Conservation (phyloP, 1,284 basidiomycete genomes). For the Pholiota adiposa region DNA sequence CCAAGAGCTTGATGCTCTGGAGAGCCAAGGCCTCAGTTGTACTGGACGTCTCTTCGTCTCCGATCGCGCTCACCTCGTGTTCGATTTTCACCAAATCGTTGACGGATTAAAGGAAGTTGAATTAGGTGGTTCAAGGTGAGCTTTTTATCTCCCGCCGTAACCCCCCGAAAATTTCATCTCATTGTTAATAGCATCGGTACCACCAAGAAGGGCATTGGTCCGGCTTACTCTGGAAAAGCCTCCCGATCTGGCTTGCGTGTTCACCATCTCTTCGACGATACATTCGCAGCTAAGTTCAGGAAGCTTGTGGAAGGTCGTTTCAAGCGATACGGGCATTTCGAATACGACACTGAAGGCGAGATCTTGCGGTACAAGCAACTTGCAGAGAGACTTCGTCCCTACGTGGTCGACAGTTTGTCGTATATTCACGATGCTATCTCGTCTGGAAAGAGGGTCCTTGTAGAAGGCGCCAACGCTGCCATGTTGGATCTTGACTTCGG, state of each 20-base stretch:
- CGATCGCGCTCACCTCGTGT: conserved; percentile 95
- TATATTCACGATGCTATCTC: conserved; percentile 86
- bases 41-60: conserved; percentile 89
- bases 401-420: conserved; percentile 86
- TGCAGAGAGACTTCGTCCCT: conserved; percentile 86
- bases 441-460: conserved; percentile 81
- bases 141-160: background rate
- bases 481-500: conserved; percentile 99
- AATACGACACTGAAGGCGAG: conserved; percentile 98
- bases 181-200: conserved; percentile 80
- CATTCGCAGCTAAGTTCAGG: conserved; percentile 92
- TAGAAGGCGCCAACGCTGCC: conserved; percentile 97
- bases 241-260: conserved; percentile 95
- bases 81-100: conserved; percentile 99
- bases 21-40: conserved; percentile 90
- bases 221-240: conserved; percentile 97
- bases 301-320: conserved; percentile 96
- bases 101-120: conserved; percentile 99
- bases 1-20: conserved; percentile 86
- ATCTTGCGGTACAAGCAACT: conserved; percentile 91
- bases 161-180: conserved; percentile 3
- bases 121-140: conserved; percentile 85
- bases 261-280: conserved; percentile 94
- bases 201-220: conserved; percentile 97
- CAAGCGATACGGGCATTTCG: conserved; percentile 98